These are phyloP conservation scores for Botrytis porri DNA, from an alignment of 2,329 filamentous ascomycete genomes.

Conservation along the genomic window DNA sequence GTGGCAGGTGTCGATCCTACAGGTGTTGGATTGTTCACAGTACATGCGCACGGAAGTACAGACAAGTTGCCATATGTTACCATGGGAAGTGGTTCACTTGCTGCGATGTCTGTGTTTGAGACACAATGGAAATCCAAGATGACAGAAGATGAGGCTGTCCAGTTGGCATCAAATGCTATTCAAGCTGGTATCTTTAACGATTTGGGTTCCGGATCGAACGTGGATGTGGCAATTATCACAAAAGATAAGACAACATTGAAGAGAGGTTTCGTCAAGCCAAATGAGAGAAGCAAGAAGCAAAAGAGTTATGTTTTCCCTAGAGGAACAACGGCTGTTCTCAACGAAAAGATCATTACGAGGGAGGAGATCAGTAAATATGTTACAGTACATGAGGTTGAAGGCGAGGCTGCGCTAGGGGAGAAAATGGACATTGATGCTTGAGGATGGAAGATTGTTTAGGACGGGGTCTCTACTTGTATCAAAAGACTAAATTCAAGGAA, in stretches of 20 bases:
- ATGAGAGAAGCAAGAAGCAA: slow-evolving; percentile 86
- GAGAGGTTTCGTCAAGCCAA: slow-evolving; percentile 90
- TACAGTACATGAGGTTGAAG: slow-evolving; percentile 76
- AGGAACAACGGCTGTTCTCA: slow-evolving; percentile 93
- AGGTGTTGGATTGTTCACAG: slow-evolving; percentile 91
- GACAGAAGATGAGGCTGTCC: slow-evolving; percentile 76
- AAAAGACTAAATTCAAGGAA: slow-evolving; percentile 18
- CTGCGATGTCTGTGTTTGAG: slow-evolving; percentile 98
- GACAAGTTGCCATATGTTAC: slow-evolving; percentile 99
- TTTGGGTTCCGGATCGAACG: slow-evolving; percentile 92
- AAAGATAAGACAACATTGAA: slow-evolving; percentile 90
- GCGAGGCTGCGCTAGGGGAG: slow-evolving; percentile 58
- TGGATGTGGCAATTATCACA: slow-evolving; percentile 94
- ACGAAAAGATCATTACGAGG: slow-evolving; percentile 93
- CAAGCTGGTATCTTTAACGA: slow-evolving; percentile 98
- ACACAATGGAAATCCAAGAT: slow-evolving; percentile 84
- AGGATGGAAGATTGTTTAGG: slow-evolving; percentile 16
- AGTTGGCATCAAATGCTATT: slow-evolving; percentile 81
- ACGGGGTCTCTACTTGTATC: slow-evolving; percentile 16
- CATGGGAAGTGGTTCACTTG: slow-evolving; percentile 94
- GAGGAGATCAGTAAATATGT: slow-evolving; percentile 93
- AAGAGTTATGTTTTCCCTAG: slow-evolving; percentile 87
- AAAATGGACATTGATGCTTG: slow-evolving; percentile 67
- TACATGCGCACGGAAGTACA: slow-evolving; percentile 96
- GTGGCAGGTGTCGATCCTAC: slow-evolving; percentile 96